Percentiles rank a stretch among this genome's conserved stretches.
These are phyloP conservation scores for Metschnikowia continentalis DNA, from an alignment of 805 yeast genomes.

Conservation along the genomic window DNA sequence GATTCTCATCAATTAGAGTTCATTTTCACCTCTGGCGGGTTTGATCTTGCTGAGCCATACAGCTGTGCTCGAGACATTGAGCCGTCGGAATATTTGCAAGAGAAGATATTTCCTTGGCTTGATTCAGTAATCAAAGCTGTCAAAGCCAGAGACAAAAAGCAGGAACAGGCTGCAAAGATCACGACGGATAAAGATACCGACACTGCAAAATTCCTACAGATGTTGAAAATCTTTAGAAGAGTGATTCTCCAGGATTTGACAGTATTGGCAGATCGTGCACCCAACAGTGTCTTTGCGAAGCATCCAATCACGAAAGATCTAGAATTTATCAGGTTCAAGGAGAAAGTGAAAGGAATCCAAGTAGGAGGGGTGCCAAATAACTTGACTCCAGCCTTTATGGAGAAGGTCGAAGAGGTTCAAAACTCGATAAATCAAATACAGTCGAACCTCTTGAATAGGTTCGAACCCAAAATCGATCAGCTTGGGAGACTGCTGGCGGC, in stretches of 20 bases:
- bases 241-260: background rate
- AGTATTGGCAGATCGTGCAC: background rate
- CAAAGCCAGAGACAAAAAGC: background rate
- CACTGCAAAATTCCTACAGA: background rate
- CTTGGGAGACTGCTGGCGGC: no score
- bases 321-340: background rate
- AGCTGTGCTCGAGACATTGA: conserved; percentile 5
- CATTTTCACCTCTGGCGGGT: conserved; percentile 5
- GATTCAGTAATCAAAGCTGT: background rate
- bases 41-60: conserved; percentile 3
- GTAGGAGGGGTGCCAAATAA: background rate
- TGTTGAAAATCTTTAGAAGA: background rate
- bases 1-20: background rate
- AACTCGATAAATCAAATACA: background rate
- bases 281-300: background rate
- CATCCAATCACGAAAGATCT: background rate
- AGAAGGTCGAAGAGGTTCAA: background rate
- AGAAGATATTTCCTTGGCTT: conserved; percentile 8
- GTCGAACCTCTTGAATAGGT: background rate
- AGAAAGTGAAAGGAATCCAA: background rate
- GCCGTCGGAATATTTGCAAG: conserved; percentile 1
- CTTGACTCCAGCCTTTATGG: background rate
- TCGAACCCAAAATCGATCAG: background rate
- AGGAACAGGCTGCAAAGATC: background rate
- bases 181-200: background rate